Conservation (phyloP, 345 rosid species). For the Lepidium africanum region DNA sequence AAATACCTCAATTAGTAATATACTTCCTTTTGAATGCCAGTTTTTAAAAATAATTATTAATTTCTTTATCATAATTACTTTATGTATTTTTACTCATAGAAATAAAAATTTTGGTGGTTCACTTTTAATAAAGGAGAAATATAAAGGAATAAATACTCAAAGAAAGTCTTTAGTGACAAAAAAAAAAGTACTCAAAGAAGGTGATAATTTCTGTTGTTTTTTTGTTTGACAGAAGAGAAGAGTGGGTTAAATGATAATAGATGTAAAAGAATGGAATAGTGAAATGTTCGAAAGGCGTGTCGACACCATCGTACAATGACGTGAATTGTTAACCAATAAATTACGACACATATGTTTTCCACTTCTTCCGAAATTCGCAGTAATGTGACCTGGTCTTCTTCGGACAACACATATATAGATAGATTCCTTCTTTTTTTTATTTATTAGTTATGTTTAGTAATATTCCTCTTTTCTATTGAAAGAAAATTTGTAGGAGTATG, state of each 20-base stretch:
- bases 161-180: no score
- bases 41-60: no score
- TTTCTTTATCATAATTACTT: no score
- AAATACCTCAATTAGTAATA: no score
- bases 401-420: background rate
- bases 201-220: background rate
- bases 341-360: constrained; percentile 1
- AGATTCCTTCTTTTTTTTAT: background rate
- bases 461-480: constrained; percentile 1
- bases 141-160: background rate
- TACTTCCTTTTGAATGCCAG: no score
- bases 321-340: background rate
- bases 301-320: constrained; percentile 24
- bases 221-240: background rate
- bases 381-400: constrained; percentile 8
- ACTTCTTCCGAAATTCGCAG: background rate
- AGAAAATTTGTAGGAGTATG: background rate
- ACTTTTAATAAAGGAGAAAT: background rate
- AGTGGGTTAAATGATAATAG: constrained; percentile 4
- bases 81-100: no score
- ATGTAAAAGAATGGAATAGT: constrained; percentile 9
- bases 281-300: constrained; percentile 18
- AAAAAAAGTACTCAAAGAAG: no score
- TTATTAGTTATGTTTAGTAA: constrained; percentile 1
- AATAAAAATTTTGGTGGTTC: no score